phyloP scores from a whole-genome alignment of 257 asterid species.

The Leonotis leonurus region DNA sequence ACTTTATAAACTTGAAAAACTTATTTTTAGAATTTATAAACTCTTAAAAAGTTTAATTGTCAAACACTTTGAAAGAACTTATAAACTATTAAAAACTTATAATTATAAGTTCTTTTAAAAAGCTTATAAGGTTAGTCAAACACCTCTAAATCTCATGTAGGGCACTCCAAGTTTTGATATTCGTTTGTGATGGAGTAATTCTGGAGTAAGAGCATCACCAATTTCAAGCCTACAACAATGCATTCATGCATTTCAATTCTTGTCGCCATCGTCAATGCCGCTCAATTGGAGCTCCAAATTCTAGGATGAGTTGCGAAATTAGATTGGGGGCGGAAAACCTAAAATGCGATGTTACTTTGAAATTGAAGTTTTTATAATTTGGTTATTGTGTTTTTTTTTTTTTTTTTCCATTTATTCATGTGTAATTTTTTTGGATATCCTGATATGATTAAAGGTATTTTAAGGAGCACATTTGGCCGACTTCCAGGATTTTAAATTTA shows the following conservation, averaged over 20 bases:
- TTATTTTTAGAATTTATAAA: too few relatives aligned
- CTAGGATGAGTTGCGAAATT: conserved; percentile 76
- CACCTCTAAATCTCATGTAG: conserved; percentile 42
- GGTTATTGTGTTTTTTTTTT: background rate
- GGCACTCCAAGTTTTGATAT: conserved; percentile 66
- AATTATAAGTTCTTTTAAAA: too few relatives aligned
- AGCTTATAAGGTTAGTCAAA: too few relatives aligned
- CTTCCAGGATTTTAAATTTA: conserved; percentile 44
- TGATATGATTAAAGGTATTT: conserved; percentile 55
- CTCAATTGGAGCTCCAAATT: conserved; percentile 71
- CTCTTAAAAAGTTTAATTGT: too few relatives aligned
- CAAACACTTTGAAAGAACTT: too few relatives aligned
- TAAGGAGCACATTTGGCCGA: conserved; percentile 93
- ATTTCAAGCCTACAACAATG: conserved; percentile 91
- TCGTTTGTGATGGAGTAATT: conserved; percentile 91
- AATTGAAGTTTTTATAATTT: background rate
- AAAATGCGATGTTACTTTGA: conserved; percentile 80
- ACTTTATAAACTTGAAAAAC: too few relatives aligned
- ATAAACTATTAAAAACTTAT: too few relatives aligned
- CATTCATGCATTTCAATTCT: conserved; percentile 67
- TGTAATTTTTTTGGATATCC: background rate
- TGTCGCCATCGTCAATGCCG: conserved; percentile 32
- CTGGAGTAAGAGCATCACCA: conserved; percentile 92
- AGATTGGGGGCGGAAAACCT: conserved; percentile 88
- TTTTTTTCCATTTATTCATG: background rate